phyloP scores from a whole-genome alignment of 2,329 filamentous ascomycete genomes.

The Truncatella angustata region DNA sequence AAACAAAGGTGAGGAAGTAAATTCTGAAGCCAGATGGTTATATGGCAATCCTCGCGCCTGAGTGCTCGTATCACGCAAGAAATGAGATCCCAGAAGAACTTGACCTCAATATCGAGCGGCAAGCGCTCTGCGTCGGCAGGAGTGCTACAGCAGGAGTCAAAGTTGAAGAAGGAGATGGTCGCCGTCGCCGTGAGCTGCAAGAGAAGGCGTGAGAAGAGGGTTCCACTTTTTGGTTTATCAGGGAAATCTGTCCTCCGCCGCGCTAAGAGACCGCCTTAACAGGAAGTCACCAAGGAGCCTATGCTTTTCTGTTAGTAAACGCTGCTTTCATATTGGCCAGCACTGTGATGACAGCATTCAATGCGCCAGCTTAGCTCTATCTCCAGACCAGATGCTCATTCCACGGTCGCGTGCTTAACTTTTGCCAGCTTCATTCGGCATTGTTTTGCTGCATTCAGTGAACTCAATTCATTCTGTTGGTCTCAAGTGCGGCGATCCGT shows the following conservation, averaged over 20 bases:
- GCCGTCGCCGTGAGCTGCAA: too few relatives aligned
- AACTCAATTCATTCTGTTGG: conserved; percentile 5
- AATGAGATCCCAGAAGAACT: too few relatives aligned
- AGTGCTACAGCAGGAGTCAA: too few relatives aligned
- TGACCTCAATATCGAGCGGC: too few relatives aligned
- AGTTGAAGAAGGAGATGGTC: too few relatives aligned
- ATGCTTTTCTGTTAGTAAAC: neutral
- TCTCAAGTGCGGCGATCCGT: conserved; percentile 12
- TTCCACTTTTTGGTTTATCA: too few relatives aligned
- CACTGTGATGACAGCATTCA: conserved; percentile 2
- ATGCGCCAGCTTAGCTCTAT: neutral
- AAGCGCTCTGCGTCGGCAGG: too few relatives aligned
- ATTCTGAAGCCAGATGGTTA: too few relatives aligned
- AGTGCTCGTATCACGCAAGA: too few relatives aligned
- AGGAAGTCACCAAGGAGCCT: neutral
- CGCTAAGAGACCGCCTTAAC: neutral
- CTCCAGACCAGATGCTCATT: neutral
- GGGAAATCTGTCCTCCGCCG: neutral
- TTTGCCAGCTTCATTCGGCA: neutral
- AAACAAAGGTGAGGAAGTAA: too few relatives aligned
- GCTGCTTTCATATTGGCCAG: neutral
- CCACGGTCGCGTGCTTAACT: neutral
- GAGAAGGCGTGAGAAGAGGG: too few relatives aligned
- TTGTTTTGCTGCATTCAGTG: neutral
- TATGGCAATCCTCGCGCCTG: too few relatives aligned